Conservation (phyloP, 2,329 filamentous ascomycete genomes). For the Paracamarosporium sp. region DNA sequence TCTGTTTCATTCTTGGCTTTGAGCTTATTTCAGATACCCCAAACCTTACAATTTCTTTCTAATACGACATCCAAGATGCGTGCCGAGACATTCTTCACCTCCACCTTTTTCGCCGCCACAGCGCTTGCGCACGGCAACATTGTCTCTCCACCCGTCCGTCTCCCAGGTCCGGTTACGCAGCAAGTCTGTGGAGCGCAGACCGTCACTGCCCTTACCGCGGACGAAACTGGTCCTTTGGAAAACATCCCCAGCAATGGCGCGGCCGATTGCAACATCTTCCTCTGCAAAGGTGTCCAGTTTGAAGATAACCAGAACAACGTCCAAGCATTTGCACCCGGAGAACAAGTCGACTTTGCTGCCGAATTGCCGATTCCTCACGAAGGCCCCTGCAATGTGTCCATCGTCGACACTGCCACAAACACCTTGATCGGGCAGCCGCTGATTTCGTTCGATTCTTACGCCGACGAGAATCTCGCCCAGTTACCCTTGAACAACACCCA, state of each 20-base stretch:
- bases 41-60: constrained; percentile 10
- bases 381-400: constrained; percentile 64
- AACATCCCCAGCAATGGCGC: constrained; percentile 57
- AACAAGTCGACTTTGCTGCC: constrained; percentile 53
- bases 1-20: constrained; percentile 1
- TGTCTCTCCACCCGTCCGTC: constrained; percentile 56
- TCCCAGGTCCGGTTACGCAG: constrained; percentile 58
- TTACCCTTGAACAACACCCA: constrained; percentile 52
- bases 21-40: constrained; percentile 12
- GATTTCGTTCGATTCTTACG: constrained; percentile 33
- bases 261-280: constrained; percentile 57
- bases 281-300: constrained; percentile 66
- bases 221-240: constrained; percentile 51
- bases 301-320: constrained; percentile 63
- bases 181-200: constrained; percentile 61
- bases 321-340: constrained; percentile 55
- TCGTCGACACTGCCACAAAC: constrained; percentile 63
- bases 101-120: constrained; percentile 48
- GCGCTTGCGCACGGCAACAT: constrained; percentile 62
- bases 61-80: constrained; percentile 36
- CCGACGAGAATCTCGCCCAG: constrained; percentile 38
- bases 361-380: constrained; percentile 60
- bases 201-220: constrained; percentile 57
- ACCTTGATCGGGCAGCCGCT: constrained; percentile 54
- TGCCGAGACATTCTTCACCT: constrained; percentile 21